These are phyloP conservation scores for Melampsora americana DNA, from an alignment of 1,284 basidiomycete genomes.

Conservation along the genomic window DNA sequence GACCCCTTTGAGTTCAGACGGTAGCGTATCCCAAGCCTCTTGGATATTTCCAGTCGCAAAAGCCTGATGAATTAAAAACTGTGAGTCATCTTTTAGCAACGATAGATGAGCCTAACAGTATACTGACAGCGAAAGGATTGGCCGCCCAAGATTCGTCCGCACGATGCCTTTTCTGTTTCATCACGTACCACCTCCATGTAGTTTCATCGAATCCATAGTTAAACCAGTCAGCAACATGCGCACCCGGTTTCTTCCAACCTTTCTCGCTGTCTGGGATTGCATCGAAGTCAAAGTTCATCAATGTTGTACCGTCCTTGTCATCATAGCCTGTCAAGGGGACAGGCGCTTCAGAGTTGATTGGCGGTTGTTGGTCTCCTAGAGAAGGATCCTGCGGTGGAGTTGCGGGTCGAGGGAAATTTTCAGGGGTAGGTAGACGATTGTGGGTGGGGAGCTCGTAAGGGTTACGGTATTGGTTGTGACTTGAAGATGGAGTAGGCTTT, in stretches of 20 bases:
- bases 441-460: slow-evolving; percentile 11
- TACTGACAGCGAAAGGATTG: slow-evolving; percentile 43
- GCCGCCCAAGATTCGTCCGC: slow-evolving; percentile 26
- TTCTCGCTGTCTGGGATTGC: slow-evolving; percentile 65
- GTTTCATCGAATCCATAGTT: slow-evolving; percentile 99
- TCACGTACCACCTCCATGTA: slow-evolving; percentile 87
- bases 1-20: slow-evolving; percentile 34
- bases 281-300: slow-evolving; percentile 71
- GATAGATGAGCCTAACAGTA: background rate
- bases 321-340: slow-evolving; percentile 32
- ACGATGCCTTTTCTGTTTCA: slow-evolving; percentile 60
- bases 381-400: slow-evolving; percentile 32
- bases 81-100: background rate
- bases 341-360: slow-evolving; percentile 22
- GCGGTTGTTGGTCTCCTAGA: slow-evolving; percentile 10
- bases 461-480: slow-evolving; percentile 3
- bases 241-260: slow-evolving; percentile 86
- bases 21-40: slow-evolving; percentile 38
- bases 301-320: slow-evolving; percentile 33
- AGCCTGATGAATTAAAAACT: slow-evolving; percentile 3
- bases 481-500: slow-evolving; percentile 1
- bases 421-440: slow-evolving; percentile 33
- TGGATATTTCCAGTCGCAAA: slow-evolving; percentile 38
- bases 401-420: slow-evolving; percentile 22
- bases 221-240: slow-evolving; percentile 95